Percentiles rank a stretch among this genome's conserved stretches.
Evolutionary conservation across 768 basidiomycete genomes (phyloP).

Genomic region (Dendrothele bispora): DNA sequence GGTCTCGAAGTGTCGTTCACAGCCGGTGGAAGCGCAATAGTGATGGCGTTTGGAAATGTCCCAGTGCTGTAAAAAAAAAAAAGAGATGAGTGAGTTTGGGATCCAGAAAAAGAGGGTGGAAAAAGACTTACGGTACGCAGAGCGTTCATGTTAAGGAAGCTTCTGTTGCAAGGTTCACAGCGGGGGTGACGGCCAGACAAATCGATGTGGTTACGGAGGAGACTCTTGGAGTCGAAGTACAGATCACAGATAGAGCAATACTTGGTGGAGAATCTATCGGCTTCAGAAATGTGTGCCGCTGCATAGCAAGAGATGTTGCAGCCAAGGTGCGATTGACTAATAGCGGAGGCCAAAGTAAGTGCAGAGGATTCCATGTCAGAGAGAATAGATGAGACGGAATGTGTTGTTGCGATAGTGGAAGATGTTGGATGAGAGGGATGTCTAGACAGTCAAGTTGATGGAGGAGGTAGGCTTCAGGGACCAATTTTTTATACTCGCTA

Average conservation of each 20-base stretch:
- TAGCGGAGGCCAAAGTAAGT: too few species aligned
- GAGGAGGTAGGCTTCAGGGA: too few species aligned
- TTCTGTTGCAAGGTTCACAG: constrained; percentile 25
- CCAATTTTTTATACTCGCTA: too few species aligned
- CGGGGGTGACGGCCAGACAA: constrained; percentile 26
- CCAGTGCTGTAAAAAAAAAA: constrained; percentile 24
- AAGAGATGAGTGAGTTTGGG: neutral
- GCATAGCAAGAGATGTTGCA: too few species aligned
- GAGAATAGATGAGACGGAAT: too few species aligned
- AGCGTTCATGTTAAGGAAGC: constrained; percentile 31
- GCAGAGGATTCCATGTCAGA: too few species aligned
- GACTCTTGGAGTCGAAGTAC: constrained; percentile 26
- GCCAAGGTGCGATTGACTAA: too few species aligned
- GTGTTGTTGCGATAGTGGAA: too few species aligned
- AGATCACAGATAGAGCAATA: constrained; percentile 36
- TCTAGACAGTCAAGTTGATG: too few species aligned
- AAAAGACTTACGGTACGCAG: constrained; percentile 25
- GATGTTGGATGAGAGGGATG: too few species aligned
- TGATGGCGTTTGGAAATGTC: constrained; percentile 26
- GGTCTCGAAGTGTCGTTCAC: constrained; percentile 28
- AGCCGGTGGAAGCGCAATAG: constrained; percentile 29
- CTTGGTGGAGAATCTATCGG: too few species aligned
- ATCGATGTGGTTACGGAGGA: constrained; percentile 28
- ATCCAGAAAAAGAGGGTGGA: neutral
- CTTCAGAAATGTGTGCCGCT: too few species aligned